Evolutionary conservation across 163 green algal genomes (phyloP).

Genomic region (Trebouxiophyceae sp.): DNA sequence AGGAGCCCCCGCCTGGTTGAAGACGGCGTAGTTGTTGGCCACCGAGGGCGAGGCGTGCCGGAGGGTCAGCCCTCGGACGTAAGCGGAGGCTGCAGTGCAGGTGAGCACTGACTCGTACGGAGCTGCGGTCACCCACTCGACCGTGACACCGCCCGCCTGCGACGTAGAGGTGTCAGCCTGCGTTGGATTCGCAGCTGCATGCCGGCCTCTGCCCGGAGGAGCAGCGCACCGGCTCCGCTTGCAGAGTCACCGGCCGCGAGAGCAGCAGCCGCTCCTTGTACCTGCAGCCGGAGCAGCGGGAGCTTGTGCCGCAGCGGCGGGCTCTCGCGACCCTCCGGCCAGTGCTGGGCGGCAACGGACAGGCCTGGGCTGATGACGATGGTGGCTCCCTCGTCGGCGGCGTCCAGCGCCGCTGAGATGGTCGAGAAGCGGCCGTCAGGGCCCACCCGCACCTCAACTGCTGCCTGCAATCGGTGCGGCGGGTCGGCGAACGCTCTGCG

Average conservation of each 20-base stretch:
- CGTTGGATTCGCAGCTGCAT: background rate
- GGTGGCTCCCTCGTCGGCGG: background rate
- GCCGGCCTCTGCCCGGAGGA: background rate
- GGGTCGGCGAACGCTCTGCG: too few species aligned
- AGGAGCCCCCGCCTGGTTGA: background rate
- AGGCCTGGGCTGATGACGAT: background rate
- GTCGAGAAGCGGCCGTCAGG: background rate
- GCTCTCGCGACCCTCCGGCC: background rate
- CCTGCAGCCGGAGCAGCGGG: background rate
- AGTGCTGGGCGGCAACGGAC: too few species aligned
- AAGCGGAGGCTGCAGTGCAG: background rate
- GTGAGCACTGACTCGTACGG: slow-evolving; percentile 1
- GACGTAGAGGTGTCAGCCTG: background rate
- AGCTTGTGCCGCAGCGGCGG: background rate
- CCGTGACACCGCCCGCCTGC: slow-evolving; percentile 2
- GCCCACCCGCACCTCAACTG: background rate
- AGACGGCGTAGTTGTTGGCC: slow-evolving; percentile 9
- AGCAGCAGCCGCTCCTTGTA: background rate
- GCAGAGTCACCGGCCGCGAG: background rate
- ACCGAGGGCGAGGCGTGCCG: slow-evolving; percentile 2
- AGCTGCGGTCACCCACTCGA: background rate
- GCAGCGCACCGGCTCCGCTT: background rate
- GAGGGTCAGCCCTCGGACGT: background rate
- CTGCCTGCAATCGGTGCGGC: too few species aligned
- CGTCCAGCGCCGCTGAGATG: background rate